Evolutionary conservation across 2,329 filamentous ascomycete genomes (phyloP).

Genomic region (Aspergillus novoparasiticus): DNA sequence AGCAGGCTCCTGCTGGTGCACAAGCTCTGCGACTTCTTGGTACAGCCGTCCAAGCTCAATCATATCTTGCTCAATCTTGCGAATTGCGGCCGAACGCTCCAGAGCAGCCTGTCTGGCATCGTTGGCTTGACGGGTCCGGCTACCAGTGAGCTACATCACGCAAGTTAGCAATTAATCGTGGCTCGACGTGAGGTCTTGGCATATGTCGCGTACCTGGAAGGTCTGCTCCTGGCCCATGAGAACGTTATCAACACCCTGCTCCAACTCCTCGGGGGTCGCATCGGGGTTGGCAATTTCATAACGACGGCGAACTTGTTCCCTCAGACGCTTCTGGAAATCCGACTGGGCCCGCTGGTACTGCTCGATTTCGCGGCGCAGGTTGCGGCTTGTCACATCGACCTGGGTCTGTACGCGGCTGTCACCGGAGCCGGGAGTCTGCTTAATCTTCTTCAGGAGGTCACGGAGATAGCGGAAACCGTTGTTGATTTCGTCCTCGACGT

Average conservation of each 20-base stretch:
- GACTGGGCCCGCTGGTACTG: slow-evolving; percentile 80
- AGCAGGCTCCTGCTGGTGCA: slow-evolving; percentile 81
- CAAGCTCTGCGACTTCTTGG: slow-evolving; percentile 82
- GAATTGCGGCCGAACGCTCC: slow-evolving; percentile 81
- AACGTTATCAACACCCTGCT: slow-evolving; percentile 71
- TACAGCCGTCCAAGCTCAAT: slow-evolving; percentile 84
- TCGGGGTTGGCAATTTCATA: slow-evolving; percentile 87
- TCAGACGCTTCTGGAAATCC: slow-evolving; percentile 75
- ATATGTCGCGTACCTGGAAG: slow-evolving; percentile 68
- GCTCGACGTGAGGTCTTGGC: not conserved
- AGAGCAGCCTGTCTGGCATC: slow-evolving; percentile 78
- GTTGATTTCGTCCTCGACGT: slow-evolving; percentile 78
- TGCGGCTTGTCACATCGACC: slow-evolving; percentile 76
- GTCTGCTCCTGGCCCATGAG: slow-evolving; percentile 70
- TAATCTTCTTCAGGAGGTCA: slow-evolving; percentile 77
- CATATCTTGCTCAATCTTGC: slow-evolving; percentile 91
- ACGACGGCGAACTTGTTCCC: slow-evolving; percentile 84
- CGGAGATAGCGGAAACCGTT: slow-evolving; percentile 77
- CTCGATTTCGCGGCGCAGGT: slow-evolving; percentile 78
- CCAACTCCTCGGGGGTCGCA: slow-evolving; percentile 75
- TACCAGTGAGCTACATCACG: slow-evolving; percentile 33
- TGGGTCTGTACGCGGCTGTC: slow-evolving; percentile 75
- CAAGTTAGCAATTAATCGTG: not conserved
- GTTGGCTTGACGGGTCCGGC: slow-evolving; percentile 70
- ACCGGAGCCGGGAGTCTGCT: slow-evolving; percentile 75